Evolutionary conservation across 495 filamentous ascomycete genomes (phyloP).

Genomic region (Tetracladium marchalianum): DNA sequence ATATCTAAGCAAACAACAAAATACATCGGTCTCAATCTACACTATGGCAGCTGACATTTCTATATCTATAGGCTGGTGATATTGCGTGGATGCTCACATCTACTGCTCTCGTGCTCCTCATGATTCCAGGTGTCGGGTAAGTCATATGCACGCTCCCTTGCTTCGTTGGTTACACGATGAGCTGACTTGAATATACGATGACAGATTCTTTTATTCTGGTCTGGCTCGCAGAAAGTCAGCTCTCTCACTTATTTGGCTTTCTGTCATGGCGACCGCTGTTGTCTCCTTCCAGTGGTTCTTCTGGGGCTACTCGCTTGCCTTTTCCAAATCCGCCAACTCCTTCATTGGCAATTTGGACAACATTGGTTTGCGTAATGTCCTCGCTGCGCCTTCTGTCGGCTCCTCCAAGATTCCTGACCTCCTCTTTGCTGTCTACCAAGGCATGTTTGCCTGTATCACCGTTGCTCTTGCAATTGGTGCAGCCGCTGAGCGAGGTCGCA

Average conservation of each 20-base stretch:
- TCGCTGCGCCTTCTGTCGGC: slow-evolving; percentile 74
- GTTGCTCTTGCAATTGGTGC: slow-evolving; percentile 89
- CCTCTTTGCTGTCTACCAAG: slow-evolving; percentile 88
- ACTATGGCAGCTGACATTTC: too few relatives aligned
- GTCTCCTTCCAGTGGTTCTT: slow-evolving; percentile 98
- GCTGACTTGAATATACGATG: slow-evolving; percentile 13
- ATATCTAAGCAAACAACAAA: not conserved
- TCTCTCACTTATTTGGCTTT: slow-evolving; percentile 91
- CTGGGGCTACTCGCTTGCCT: slow-evolving; percentile 94
- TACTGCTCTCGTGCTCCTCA: slow-evolving; percentile 85
- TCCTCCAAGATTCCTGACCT: slow-evolving; percentile 78
- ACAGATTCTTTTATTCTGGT: slow-evolving; percentile 95
- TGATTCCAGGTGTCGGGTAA: slow-evolving; percentile 89
- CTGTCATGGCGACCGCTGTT: slow-evolving; percentile 89
- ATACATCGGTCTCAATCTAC: not conserved
- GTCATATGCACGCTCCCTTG: slow-evolving; percentile 16
- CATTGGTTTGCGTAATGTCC: slow-evolving; percentile 73
- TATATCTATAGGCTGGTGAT: slow-evolving; percentile 57
- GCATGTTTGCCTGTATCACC: slow-evolving; percentile 96
- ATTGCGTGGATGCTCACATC: slow-evolving; percentile 86
- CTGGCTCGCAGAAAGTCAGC: slow-evolving; percentile 93
- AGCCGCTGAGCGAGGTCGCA: slow-evolving; percentile 84
- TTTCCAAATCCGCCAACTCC: slow-evolving; percentile 72
- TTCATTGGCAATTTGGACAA: slow-evolving; percentile 83
- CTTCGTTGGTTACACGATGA: slow-evolving; percentile 6